Evolutionary conservation across 2,329 filamentous ascomycete species (phyloP).

Genomic region (Nannizziopsis barbatae): DNA sequence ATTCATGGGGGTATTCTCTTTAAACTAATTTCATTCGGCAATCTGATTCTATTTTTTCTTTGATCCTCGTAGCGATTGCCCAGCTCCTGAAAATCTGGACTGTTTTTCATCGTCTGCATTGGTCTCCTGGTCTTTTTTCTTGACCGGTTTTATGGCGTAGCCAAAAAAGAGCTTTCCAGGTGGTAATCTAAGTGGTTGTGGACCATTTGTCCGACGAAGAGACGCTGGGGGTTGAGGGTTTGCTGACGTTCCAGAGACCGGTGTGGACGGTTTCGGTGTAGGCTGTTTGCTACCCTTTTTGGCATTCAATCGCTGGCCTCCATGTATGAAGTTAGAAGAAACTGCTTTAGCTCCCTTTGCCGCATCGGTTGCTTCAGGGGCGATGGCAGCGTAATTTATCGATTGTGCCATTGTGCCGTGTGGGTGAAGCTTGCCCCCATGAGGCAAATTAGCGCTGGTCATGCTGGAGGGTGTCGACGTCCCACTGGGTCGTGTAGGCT

Average conservation of each 20-base stretch:
- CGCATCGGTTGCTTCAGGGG: constrained; percentile 59
- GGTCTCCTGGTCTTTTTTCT: constrained; percentile 58
- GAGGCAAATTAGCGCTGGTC: constrained; percentile 46
- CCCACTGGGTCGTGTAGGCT: constrained; percentile 67
- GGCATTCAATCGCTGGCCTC: constrained; percentile 68
- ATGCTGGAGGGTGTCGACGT: constrained; percentile 71
- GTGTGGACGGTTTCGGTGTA: constrained; percentile 62
- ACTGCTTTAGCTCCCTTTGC: constrained; percentile 51
- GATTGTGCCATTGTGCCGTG: constrained; percentile 93
- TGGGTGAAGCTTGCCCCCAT: constrained; percentile 64
- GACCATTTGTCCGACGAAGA: constrained; percentile 55
- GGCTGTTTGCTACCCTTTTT: constrained; percentile 71
- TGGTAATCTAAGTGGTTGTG: constrained; percentile 71
- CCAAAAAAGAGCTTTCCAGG: constrained; percentile 94
- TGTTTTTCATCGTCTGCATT: constrained; percentile 50
- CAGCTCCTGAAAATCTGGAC: constrained; percentile 68
- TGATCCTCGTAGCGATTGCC: constrained; percentile 61
- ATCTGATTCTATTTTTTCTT: constrained; percentile 46
- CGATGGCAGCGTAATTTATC: constrained; percentile 93
- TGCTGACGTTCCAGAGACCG: constrained; percentile 49
- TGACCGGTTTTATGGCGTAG: constrained; percentile 81
- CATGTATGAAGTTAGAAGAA: constrained; percentile 66
- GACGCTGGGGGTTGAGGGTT: constrained; percentile 33
- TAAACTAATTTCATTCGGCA: background rate
- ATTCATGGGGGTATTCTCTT: background rate